phyloP scores from a whole-genome alignment of 345 rosid species.

The Aurinia saxatilis region DNA sequence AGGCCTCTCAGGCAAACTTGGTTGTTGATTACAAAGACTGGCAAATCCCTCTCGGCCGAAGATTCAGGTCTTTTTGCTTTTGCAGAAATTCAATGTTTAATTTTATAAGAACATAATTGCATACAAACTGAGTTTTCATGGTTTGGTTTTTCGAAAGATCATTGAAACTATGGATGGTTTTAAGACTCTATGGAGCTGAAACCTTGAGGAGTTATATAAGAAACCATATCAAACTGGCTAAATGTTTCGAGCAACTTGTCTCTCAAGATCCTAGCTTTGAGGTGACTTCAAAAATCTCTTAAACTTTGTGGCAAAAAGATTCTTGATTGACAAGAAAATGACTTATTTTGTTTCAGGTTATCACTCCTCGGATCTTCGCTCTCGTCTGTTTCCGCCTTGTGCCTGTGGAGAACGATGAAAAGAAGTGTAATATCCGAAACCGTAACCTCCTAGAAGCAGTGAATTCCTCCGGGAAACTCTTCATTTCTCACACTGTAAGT shows the following conservation, averaged over 20 bases:
- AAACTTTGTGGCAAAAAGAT: background rate
- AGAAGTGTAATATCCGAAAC: slow-evolving; percentile 46
- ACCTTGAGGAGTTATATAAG: slow-evolving; percentile 60
- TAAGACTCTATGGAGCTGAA: slow-evolving; percentile 72
- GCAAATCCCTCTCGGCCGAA: slow-evolving; percentile 95
- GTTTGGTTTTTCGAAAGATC: slow-evolving; percentile 38
- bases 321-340: background rate
- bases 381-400: slow-evolving; percentile 69
- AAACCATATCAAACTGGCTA: slow-evolving; percentile 72
- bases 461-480: slow-evolving; percentile 67
- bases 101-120: background rate
- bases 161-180: slow-evolving; percentile 87
- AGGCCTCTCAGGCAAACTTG: slow-evolving; percentile 79
- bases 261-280: slow-evolving; percentile 62
- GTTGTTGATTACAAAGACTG: slow-evolving; percentile 95
- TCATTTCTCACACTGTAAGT: slow-evolving; percentile 79
- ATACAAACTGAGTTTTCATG: background rate
- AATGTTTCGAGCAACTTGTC: slow-evolving; percentile 53
- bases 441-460: slow-evolving; percentile 60
- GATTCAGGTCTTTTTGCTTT: slow-evolving; percentile 61
- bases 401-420: slow-evolving; percentile 31
- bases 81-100: background rate
- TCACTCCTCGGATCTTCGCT: slow-evolving; percentile 66
- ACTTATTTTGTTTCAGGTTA: slow-evolving; percentile 34
- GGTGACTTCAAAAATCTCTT: slow-evolving; percentile 35